phyloP scores from a whole-genome alignment of 2,329 filamentous ascomycete genomes.

The Phialophora tarda region DNA sequence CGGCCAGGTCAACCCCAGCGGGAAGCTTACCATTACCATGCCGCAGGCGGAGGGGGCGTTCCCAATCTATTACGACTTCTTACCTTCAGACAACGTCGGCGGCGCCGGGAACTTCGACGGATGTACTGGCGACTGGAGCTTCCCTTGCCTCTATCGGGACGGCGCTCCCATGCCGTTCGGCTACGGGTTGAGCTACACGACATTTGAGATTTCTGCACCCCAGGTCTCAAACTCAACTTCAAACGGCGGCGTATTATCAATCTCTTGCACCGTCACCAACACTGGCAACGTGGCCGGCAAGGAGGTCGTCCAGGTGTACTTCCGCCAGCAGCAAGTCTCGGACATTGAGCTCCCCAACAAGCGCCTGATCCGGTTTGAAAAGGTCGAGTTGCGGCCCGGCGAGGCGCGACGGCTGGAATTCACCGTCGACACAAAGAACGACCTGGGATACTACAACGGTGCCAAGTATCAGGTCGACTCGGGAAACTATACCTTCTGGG shows the following conservation, averaged over 20 bases:
- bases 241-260: neutral
- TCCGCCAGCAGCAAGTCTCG: slow-evolving; percentile 7
- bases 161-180: slow-evolving; percentile 10
- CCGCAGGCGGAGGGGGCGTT: slow-evolving; percentile 1
- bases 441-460: neutral
- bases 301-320: slow-evolving; percentile 16
- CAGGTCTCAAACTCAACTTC: neutral
- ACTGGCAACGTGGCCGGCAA: slow-evolving; percentile 10
- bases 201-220: slow-evolving; percentile 8
- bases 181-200: slow-evolving; percentile 12
- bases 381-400: neutral
- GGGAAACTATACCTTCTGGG: neutral
- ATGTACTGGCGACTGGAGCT: neutral
- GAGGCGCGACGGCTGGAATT: slow-evolving; percentile 1
- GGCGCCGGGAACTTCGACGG: neutral
- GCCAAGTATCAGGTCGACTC: slow-evolving; percentile 1
- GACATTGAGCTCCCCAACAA: slow-evolving; percentile 13
- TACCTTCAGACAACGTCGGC: neutral
- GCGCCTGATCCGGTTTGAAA: neutral
- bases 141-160: slow-evolving; percentile 5
- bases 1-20: slow-evolving; percentile 11
- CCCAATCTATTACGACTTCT: slow-evolving; percentile 4
- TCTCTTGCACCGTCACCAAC: slow-evolving; percentile 15
- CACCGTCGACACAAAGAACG: neutral
- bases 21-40: slow-evolving; percentile 16